phyloP scores from a whole-genome alignment of 106 monocot species.

The Dendrobium officinale region DNA sequence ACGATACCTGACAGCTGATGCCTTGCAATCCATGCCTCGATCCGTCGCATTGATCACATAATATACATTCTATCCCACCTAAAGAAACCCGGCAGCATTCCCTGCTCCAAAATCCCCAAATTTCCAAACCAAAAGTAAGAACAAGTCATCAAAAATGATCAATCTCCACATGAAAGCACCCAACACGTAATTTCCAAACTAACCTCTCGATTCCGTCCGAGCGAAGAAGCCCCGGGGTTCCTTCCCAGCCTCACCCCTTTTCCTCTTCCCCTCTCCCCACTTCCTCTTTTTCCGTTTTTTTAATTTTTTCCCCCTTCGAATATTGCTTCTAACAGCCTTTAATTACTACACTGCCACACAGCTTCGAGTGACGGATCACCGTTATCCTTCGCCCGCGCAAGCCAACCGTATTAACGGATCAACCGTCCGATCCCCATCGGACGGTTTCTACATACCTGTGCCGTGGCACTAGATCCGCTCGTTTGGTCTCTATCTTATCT shows the following conservation, averaged over 20 bases:
- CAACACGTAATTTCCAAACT: not conserved
- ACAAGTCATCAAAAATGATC: not conserved
- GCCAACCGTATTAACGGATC: not conserved
- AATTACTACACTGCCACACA: not conserved
- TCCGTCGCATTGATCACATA: conserved; percentile 6
- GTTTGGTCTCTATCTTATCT: too few species aligned
- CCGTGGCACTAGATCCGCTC: too few species aligned
- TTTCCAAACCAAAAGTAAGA: not conserved
- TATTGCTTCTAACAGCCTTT: not conserved
- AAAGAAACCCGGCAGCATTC: not conserved
- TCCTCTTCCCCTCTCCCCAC: not conserved
- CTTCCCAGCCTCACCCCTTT: not conserved
- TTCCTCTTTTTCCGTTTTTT: not conserved
- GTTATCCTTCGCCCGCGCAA: not conserved
- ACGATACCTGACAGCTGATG: not conserved
- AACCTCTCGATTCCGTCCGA: not conserved
- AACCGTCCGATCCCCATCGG: not conserved
- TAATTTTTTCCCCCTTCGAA: not conserved
- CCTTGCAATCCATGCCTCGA: conserved; percentile 3
- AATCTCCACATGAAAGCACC: not conserved
- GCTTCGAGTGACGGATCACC: not conserved
- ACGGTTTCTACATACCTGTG: too few species aligned
- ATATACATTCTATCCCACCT: not conserved
- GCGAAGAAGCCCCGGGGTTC: not conserved
- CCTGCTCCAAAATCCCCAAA: not conserved